Percentiles rank a stretch among this genome's conserved stretches.
phyloP scores from a whole-genome alignment of 164 flowering plant species.

The Annona cherimola region DNA sequence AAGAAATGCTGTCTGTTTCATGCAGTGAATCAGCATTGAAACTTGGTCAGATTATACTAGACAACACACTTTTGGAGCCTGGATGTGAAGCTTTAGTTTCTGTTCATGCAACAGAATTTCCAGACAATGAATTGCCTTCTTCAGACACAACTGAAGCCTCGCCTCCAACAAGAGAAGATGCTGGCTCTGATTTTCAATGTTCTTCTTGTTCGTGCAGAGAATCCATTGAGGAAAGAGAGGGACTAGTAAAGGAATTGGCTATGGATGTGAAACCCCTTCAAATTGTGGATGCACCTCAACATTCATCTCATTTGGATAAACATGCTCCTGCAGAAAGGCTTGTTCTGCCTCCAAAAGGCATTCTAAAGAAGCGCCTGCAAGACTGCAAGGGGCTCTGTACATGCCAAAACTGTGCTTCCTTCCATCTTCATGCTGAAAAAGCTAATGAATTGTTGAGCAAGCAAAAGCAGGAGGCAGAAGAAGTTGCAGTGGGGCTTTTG shows the following conservation, averaged over 20 bases:
- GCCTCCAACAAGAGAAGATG: conserved; percentile 10
- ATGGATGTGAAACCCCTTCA: conserved; percentile 14
- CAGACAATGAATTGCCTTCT: background rate
- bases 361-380: conserved; percentile 49
- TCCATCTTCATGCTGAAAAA: conserved; percentile 63
- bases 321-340: conserved; percentile 6
- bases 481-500: conserved; percentile 43
- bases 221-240: conserved; percentile 7
- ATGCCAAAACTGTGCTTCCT: conserved; percentile 59
- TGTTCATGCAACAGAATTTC: conserved; percentile 2
- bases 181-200: background rate
- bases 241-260: background rate
- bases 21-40: conserved; percentile 5
- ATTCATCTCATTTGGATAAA: conserved; percentile 10
- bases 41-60: conserved; percentile 1
- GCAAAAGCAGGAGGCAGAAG: conserved; percentile 70
- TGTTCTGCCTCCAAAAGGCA: conserved; percentile 31
- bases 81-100: conserved; percentile 1
- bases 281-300: conserved; percentile 6
- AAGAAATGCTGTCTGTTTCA: background rate
- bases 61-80: background rate
- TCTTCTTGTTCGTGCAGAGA: conserved; percentile 5
- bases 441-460: conserved; percentile 68
- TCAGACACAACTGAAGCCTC: conserved; percentile 2
- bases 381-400: conserved; percentile 60